Conservation (phyloP, 208 protist genomes). For the Trypanosoma brucei region DNA sequence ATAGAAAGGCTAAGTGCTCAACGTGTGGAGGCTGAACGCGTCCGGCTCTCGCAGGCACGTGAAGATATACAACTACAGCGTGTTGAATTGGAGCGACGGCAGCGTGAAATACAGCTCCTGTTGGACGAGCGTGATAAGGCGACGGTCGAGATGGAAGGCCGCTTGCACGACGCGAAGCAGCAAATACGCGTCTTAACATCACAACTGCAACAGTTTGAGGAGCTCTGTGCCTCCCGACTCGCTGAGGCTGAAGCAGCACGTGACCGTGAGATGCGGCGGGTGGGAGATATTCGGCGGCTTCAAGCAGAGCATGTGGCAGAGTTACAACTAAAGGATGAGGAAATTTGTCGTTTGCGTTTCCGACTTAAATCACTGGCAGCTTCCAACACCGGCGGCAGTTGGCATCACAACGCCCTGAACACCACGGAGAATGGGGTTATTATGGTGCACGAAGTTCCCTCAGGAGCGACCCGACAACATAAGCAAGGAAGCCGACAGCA, state of each 20-base stretch:
- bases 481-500: no score
- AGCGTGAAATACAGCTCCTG: constrained; percentile 37
- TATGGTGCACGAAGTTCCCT: neutral
- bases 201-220: constrained; percentile 66
- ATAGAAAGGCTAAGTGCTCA: constrained; percentile 45
- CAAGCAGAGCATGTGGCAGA: constrained; percentile 75
- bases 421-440: neutral
- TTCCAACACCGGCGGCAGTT: neutral
- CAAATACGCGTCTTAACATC: constrained; percentile 39
- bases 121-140: constrained; percentile 43
- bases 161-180: constrained; percentile 39
- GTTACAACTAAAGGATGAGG: constrained; percentile 76
- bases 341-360: constrained; percentile 63
- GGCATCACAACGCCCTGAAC: neutral
- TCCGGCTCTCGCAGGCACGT: constrained; percentile 47
- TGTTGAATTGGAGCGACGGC: constrained; percentile 42
- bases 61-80: constrained; percentile 69
- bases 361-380: constrained; percentile 33
- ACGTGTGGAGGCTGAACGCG: constrained; percentile 59
- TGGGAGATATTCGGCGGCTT: constrained; percentile 62
- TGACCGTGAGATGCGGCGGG: constrained; percentile 55
- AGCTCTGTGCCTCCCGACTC: constrained; percentile 65
- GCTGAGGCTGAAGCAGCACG: constrained; percentile 64
- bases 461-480: no score
- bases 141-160: constrained; percentile 16